Conservation (phyloP, 2,329 filamentous ascomycete species). For the Xylariaceae sp. region DNA sequence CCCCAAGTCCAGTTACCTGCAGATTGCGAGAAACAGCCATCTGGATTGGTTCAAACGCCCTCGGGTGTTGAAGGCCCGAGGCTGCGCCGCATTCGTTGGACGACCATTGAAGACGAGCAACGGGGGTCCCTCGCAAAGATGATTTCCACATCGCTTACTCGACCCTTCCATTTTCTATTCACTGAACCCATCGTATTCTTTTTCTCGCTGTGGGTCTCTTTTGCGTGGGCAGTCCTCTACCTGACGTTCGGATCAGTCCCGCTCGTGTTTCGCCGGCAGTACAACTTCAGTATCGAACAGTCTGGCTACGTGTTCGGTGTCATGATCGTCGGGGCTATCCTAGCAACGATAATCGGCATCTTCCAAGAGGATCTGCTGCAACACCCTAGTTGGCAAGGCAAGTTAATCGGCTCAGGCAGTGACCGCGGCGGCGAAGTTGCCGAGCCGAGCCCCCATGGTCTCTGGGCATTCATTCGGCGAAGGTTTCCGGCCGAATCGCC, state of each 20-base stretch:
- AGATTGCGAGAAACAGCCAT: slow-evolving; percentile 26
- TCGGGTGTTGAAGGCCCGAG: background rate
- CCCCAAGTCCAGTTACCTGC: background rate
- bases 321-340: slow-evolving; percentile 69
- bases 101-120: slow-evolving; percentile 79
- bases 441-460: slow-evolving; percentile 35
- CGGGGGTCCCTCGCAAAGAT: slow-evolving; percentile 71
- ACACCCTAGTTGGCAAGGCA: slow-evolving; percentile 48
- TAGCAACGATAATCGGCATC: slow-evolving; percentile 74
- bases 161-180: slow-evolving; percentile 79
- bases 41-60: background rate
- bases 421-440: slow-evolving; percentile 30
- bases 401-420: slow-evolving; percentile 41
- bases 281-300: slow-evolving; percentile 72
- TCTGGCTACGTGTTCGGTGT: slow-evolving; percentile 76
- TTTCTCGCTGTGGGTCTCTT: slow-evolving; percentile 89
- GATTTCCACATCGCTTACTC: slow-evolving; percentile 75
- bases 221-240: slow-evolving; percentile 89
- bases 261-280: slow-evolving; percentile 72
- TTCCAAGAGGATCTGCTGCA: slow-evolving; percentile 73
- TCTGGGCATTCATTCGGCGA: slow-evolving; percentile 55
- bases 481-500: slow-evolving; percentile 62
- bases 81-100: slow-evolving; percentile 74
- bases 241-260: slow-evolving; percentile 83
- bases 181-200: slow-evolving; percentile 83